These are phyloP conservation scores for Penicillium sp. DNA, from an alignment of 2,329 filamentous ascomycete genomes.

Conservation along the genomic window DNA sequence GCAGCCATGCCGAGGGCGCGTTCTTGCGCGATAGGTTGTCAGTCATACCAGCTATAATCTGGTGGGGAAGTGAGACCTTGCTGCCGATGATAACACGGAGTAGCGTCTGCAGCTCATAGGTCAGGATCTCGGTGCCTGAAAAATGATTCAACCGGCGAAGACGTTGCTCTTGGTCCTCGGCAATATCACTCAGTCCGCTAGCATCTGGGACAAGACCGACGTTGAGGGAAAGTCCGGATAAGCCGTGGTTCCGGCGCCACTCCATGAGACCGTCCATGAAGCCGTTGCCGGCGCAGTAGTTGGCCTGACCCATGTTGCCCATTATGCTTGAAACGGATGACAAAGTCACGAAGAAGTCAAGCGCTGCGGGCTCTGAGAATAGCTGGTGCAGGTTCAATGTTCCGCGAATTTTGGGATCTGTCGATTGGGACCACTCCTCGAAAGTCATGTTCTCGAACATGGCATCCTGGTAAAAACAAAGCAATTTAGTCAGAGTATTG, in stretches of 20 bases:
- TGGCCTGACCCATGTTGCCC: conserved; percentile 60
- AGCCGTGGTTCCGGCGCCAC: conserved; percentile 15
- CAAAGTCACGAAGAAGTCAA: conserved; percentile 55
- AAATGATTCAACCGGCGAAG: conserved; percentile 23
- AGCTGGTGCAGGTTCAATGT: conserved; percentile 19
- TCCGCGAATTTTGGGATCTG: conserved; percentile 15
- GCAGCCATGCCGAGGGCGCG: conserved; percentile 14
- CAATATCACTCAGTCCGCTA: conserved; percentile 22
- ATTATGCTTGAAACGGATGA: conserved; percentile 59
- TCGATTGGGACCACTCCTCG: conserved; percentile 15
- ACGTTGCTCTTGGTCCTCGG: conserved; percentile 19
- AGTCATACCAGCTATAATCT: conserved; percentile 24
- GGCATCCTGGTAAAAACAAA: conserved; percentile 14
- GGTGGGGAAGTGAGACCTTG: conserved; percentile 16
- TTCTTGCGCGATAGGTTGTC: conserved; percentile 19
- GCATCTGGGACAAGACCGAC: conserved; percentile 26
- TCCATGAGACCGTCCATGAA: conserved; percentile 25
- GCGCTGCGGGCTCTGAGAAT: conserved; percentile 3
- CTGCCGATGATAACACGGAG: conserved; percentile 20
- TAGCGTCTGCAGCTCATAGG: conserved; percentile 19
- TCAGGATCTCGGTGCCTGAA: conserved; percentile 23
- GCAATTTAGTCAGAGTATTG: not conserved
- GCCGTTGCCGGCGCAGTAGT: conserved; percentile 58
- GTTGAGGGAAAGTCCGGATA: conserved; percentile 21
- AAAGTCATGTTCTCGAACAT: conserved; percentile 26